These are phyloP conservation scores for Fusarium austroafricanum DNA, from an alignment of 2,329 filamentous ascomycete species.

Conservation along the genomic window DNA sequence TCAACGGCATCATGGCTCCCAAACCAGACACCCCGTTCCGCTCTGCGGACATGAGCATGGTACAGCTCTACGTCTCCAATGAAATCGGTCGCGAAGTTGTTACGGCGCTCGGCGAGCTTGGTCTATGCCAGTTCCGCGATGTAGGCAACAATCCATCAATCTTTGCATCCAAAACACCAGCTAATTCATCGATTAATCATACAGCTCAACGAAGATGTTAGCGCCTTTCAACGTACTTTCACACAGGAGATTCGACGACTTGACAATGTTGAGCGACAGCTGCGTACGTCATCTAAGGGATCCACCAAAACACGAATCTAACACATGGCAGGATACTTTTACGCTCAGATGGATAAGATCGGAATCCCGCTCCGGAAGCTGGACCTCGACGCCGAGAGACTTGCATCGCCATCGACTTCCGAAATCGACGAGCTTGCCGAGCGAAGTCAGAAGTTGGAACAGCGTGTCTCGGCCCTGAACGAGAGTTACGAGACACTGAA, in stretches of 20 bases:
- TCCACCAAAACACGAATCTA: slow-evolving; percentile 41
- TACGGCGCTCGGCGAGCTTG: slow-evolving; percentile 94
- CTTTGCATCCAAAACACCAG: slow-evolving; percentile 12
- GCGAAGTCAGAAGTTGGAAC: slow-evolving; percentile 90
- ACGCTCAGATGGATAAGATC: slow-evolving; percentile 94
- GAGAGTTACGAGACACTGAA: slow-evolving; percentile 99
- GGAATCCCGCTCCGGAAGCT: slow-evolving; percentile 87
- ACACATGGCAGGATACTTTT: slow-evolving; percentile 81
- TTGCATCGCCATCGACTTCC: slow-evolving; percentile 88
- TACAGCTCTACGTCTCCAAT: slow-evolving; percentile 98
- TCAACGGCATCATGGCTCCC: slow-evolving; percentile 66
- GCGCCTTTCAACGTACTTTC: slow-evolving; percentile 95
- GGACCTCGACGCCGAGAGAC: slow-evolving; percentile 87
- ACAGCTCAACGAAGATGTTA: slow-evolving; percentile 91
- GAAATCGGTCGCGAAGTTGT: slow-evolving; percentile 99
- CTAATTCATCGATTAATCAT: slow-evolving; percentile 27
- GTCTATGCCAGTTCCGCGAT: slow-evolving; percentile 96
- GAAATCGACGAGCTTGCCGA: slow-evolving; percentile 97
- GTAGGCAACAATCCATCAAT: slow-evolving; percentile 64
- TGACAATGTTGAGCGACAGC: slow-evolving; percentile 97
- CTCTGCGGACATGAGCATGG: slow-evolving; percentile 99
- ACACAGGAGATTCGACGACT: slow-evolving; percentile 97
- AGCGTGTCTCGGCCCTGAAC: slow-evolving; percentile 89
- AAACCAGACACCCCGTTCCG: slow-evolving; percentile 95
- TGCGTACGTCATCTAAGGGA: slow-evolving; percentile 72